Evolutionary conservation across 305 asterid species (phyloP).

Genomic region (Solanum hybrid): DNA sequence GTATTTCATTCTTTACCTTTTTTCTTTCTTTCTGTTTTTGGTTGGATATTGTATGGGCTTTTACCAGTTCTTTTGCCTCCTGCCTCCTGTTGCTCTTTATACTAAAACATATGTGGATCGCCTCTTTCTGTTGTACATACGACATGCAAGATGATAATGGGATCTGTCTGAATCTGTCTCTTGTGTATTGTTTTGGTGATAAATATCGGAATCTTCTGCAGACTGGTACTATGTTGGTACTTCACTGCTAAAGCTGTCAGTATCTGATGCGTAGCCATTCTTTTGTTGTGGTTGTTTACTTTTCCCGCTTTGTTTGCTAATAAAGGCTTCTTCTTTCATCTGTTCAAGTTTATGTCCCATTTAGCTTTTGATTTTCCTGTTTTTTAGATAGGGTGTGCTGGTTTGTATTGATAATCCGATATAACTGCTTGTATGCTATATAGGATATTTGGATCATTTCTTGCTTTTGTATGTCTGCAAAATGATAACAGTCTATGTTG

Average conservation of each 20-base stretch:
- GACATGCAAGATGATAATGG: neutral
- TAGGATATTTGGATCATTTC: neutral
- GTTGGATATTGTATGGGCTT: neutral
- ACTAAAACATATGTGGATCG: neutral
- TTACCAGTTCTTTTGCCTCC: neutral
- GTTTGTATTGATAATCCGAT: neutral
- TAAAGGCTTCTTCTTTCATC: neutral
- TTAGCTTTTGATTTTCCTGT: neutral
- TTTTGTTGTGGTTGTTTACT: neutral
- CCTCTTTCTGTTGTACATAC: neutral
- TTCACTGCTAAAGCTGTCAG: neutral
- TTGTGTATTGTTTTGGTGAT: neutral
- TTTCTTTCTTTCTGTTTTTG: neutral
- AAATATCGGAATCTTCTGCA: neutral
- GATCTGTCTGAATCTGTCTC: neutral
- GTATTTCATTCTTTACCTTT: neutral
- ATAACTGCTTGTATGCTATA: neutral
- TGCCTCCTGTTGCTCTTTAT: neutral
- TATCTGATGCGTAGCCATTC: neutral
- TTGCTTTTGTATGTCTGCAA: neutral
- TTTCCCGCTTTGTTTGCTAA: neutral
- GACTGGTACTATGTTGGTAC: too few relatives aligned
- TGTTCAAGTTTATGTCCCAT: neutral
- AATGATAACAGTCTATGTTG: neutral
- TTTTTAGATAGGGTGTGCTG: neutral